These are phyloP conservation scores for Pelargonium myrrhifolium DNA, from an alignment of 441 rosid species.

Conservation along the genomic window DNA sequence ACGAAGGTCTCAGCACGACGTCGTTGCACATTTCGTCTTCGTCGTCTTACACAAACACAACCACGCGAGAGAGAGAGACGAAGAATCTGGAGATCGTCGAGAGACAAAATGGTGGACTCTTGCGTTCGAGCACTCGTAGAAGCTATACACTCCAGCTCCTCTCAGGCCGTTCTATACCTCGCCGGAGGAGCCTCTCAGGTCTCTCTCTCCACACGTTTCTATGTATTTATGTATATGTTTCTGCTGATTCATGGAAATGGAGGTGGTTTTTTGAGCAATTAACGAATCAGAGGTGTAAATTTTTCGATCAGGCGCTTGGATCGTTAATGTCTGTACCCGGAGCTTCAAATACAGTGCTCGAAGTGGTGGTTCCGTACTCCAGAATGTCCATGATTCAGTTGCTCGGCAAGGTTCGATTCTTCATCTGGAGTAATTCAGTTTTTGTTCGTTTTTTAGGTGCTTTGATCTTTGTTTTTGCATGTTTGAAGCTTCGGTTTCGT, in stretches of 20 bases:
- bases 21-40: too few relatives aligned
- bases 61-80: neutral
- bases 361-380: conserved; percentile 41
- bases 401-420: conserved; percentile 21
- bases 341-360: conserved; percentile 78
- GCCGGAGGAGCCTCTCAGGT: conserved; percentile 96
- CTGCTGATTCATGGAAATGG: neutral
- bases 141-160: conserved; percentile 60
- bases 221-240: neutral
- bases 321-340: conserved; percentile 79
- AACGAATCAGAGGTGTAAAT: neutral
- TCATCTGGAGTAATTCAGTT: neutral
- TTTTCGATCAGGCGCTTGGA: conserved; percentile 52
- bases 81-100: neutral
- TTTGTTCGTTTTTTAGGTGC: neutral
- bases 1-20: too few relatives aligned
- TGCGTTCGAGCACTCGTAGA: conserved; percentile 53
- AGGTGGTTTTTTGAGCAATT: neutral
- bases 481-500: neutral
- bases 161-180: conserved; percentile 68
- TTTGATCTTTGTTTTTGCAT: neutral
- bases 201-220: neutral
- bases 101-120: conserved; percentile 41
- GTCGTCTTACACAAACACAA: too few relatives aligned
- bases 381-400: conserved; percentile 53